phyloP scores from a whole-genome alignment of 2,329 filamentous ascomycete genomes.

The Apiospora arundinis region DNA sequence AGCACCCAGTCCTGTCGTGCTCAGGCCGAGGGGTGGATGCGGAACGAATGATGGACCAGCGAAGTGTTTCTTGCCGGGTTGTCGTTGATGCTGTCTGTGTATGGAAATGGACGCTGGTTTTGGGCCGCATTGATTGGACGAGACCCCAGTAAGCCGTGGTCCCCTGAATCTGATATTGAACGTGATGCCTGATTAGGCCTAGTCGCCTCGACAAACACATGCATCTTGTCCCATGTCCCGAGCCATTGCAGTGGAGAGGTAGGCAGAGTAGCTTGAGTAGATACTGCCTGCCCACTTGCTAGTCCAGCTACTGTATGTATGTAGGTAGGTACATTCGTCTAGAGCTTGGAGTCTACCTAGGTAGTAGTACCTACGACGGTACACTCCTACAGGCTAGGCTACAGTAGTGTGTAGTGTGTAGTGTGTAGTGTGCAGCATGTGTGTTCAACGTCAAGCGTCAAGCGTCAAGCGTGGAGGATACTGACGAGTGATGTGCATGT shows the following conservation, averaged over 20 bases:
- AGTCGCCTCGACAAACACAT: not conserved
- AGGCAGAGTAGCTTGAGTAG: too few species aligned
- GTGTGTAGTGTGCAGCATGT: not conserved
- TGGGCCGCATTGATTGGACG: not conserved
- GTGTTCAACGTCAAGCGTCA: not conserved
- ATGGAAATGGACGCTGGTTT: not conserved
- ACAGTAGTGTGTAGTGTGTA: too few species aligned
- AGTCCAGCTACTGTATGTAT: not conserved
- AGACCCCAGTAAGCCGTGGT: constrained; percentile 1
- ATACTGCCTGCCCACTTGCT: too few species aligned
- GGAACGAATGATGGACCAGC: constrained; percentile 6
- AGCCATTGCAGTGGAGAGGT: not conserved
- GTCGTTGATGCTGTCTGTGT: constrained; percentile 5
- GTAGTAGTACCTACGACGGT: too few species aligned
- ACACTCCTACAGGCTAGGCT: too few species aligned
- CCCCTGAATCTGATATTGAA: constrained; percentile 16
- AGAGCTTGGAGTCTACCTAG: too few species aligned
- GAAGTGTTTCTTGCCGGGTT: constrained; percentile 6
- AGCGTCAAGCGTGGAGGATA: not conserved
- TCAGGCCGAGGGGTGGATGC: constrained; percentile 2
- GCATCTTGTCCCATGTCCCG: not conserved
- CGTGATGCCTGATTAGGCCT: not conserved
- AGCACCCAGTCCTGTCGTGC: not conserved
- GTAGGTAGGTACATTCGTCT: too few species aligned
- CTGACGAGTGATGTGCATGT: not conserved